Conservation (phyloP, 768 basidiomycete genomes). For the Solioccasus polychromus region DNA sequence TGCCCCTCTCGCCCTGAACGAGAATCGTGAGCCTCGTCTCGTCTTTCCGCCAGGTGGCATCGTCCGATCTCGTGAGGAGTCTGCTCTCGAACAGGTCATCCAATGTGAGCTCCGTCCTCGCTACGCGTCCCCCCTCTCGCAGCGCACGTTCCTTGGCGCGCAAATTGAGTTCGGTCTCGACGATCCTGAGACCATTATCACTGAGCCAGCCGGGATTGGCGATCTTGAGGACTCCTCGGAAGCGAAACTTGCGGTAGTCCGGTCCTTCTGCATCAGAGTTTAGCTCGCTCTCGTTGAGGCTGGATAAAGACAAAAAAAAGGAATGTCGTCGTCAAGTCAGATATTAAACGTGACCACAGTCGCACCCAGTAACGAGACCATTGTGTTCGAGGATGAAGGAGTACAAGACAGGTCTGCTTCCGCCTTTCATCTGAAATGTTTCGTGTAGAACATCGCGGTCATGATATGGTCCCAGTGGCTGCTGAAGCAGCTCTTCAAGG, state of each 20-base stretch:
- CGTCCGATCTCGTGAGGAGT: slow-evolving; percentile 13
- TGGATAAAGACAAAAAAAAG: slow-evolving; percentile 13
- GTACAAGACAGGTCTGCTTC: slow-evolving; percentile 21
- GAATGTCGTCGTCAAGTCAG: neutral
- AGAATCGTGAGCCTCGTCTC: slow-evolving; percentile 35
- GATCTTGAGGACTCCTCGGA: slow-evolving; percentile 52
- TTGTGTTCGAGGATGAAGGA: slow-evolving; percentile 30
- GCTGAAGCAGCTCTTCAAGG: slow-evolving; percentile 23
- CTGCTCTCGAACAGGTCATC: slow-evolving; percentile 29
- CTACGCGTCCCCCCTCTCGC: slow-evolving; percentile 13
- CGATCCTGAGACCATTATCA: slow-evolving; percentile 35
- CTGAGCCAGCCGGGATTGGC: slow-evolving; percentile 49
- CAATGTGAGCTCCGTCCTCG: slow-evolving; percentile 34
- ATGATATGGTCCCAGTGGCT: slow-evolving; percentile 30
- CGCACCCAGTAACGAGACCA: slow-evolving; percentile 26
- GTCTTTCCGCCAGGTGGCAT: slow-evolving; percentile 13
- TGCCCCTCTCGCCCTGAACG: slow-evolving; percentile 41
- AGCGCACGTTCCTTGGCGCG: slow-evolving; percentile 34
- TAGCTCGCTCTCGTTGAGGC: slow-evolving; percentile 49
- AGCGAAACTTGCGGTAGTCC: slow-evolving; percentile 37
- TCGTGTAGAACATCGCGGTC: slow-evolving; percentile 24
- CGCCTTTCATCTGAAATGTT: slow-evolving; percentile 17
- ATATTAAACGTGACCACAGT: neutral
- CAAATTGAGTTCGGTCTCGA: slow-evolving; percentile 45
- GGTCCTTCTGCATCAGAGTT: slow-evolving; percentile 12